These are phyloP conservation scores for Fusarium albosuccineum DNA, from an alignment of 2,329 filamentous ascomycete species.

Conservation along the genomic window DNA sequence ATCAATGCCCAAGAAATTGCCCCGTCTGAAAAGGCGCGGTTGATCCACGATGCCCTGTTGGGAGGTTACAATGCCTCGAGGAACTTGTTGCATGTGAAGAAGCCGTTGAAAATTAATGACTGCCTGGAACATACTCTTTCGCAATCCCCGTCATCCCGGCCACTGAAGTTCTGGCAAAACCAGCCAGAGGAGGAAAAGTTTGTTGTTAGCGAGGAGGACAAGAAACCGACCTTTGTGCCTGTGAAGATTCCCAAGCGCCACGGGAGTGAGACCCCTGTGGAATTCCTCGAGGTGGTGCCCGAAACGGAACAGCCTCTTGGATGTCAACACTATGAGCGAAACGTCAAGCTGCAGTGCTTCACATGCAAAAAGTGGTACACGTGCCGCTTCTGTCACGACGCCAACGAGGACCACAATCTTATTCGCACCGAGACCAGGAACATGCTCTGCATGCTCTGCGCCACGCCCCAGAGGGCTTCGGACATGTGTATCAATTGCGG, in stretches of 20 bases:
- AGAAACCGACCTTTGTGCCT: conserved; percentile 76
- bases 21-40: conserved; percentile 74
- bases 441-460: conserved; percentile 98
- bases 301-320: conserved; percentile 68
- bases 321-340: conserved; percentile 93
- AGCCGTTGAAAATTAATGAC: conserved; percentile 29
- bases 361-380: conserved; percentile 94
- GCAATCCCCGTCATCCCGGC: conserved; percentile 59
- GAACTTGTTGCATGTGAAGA: conserved; percentile 31
- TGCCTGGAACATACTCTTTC: conserved; percentile 51
- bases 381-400: conserved; percentile 94
- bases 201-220: conserved; percentile 69
- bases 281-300: conserved; percentile 32
- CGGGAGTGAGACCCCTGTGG: conserved; percentile 55
- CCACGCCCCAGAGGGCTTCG: conserved; percentile 83
- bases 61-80: conserved; percentile 71
- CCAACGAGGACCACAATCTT: conserved; percentile 81
- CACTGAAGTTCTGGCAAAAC: conserved; percentile 71
- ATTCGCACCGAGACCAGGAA: conserved; percentile 87
- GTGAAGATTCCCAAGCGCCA: conserved; percentile 61
- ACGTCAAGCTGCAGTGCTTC: conserved; percentile 95
- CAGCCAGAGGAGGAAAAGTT: conserved; percentile 62
- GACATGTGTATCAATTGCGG: conserved; percentile 85
- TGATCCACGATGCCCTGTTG: conserved; percentile 78
- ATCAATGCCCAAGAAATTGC: conserved; percentile 74